Conservation (phyloP, 106 monocot genomes). For the Dendrobium officinale region DNA sequence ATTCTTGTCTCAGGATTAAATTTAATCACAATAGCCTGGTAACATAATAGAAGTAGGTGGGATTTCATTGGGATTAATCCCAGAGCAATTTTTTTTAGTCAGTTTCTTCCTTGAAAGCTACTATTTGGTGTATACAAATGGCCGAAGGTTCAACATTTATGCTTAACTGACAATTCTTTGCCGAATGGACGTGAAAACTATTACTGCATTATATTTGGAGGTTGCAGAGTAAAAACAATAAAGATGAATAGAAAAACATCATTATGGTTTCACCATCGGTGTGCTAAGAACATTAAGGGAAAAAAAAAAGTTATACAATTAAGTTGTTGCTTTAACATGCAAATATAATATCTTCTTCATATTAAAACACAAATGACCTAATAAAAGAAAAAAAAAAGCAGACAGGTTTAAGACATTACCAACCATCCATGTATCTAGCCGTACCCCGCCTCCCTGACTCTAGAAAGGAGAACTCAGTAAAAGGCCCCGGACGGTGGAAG, state of each 20-base stretch:
- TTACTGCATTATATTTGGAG: background rate
- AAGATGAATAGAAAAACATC: background rate
- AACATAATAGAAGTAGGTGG: too few species aligned
- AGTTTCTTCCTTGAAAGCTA: background rate
- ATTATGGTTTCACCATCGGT: background rate
- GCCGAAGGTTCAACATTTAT: background rate
- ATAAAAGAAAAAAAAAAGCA: background rate
- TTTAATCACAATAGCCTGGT: too few species aligned
- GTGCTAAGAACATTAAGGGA: too few species aligned
- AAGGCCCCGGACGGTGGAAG: conserved; percentile 12
- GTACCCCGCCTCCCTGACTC: conserved; percentile 5
- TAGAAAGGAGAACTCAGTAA: conserved; percentile 13
- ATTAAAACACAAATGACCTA: background rate
- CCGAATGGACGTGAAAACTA: background rate
- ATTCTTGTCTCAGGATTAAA: too few species aligned
- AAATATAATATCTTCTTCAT: background rate
- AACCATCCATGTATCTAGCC: conserved; percentile 13
- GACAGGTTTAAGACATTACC: conserved; percentile 17
- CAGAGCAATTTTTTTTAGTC: background rate
- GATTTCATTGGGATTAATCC: too few species aligned
- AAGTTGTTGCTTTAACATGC: background rate
- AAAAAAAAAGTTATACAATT: background rate
- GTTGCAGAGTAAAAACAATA: background rate
- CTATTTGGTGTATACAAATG: background rate
- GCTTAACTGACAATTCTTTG: background rate